Evolutionary conservation across 768 basidiomycete species (phyloP), one percentile per base, ranked within the genome.

Genomic region (Russula brevipes): DNA sequence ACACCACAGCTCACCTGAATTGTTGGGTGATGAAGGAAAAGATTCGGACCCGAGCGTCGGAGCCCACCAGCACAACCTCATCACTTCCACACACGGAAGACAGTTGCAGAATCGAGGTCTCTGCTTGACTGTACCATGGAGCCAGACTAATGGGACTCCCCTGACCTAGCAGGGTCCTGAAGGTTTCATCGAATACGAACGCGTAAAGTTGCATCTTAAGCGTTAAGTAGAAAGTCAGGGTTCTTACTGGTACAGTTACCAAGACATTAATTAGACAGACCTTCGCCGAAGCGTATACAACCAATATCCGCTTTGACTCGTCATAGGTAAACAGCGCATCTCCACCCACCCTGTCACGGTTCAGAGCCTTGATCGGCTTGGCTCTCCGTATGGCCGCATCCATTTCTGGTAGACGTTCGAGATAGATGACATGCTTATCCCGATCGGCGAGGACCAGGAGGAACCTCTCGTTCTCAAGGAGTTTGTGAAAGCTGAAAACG

Each of bases 1-100:
- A 42, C 35, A 36, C 47, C 0, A 30, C 5, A 31, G 12, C 75
- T 17, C 46, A 85, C 84, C 84, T 71, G 60, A 83, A 84, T 52
- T 82, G 80, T 59, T 80, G 74, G 0, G 82, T 81, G 1, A 80
- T 70, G 51, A 84, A 66, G 0, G 84, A 85, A 63, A 78, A 85
- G n/a, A 86, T 75, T 16, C 84, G 72, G 1, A 75, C 80, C 9
- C 75, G 74, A 2, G 72, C 71, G 4, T 59, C 67, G 0, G 76
- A 75, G 60, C 86, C 85, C 3, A 85, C 72, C 0, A 86, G 66
- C 0, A 82, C 66, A 3, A 86, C 52, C 54, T 86, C 85, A 64
- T 86, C 84, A 33, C 69, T 77, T 4, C 82, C 81, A 41, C 72
- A 70, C 0, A 83, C 73, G 62, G 85, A 84, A 38, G 78, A 75